Conservation (phyloP, 2,329 filamentous ascomycete species). For the Malbranchea cinnamomea region DNA sequence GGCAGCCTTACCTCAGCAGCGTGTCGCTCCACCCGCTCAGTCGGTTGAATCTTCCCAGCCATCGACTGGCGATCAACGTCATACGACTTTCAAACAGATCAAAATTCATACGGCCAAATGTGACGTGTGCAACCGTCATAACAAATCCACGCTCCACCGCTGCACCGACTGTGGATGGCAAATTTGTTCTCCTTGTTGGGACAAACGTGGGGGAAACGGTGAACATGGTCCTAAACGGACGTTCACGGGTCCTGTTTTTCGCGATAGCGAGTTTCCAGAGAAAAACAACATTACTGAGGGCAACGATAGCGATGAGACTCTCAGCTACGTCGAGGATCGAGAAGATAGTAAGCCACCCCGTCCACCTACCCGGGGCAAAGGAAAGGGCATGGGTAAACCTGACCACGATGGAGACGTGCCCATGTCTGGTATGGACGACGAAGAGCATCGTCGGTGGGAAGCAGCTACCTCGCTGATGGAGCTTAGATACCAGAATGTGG, state of each 20-base stretch:
- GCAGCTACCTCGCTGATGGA: too few relatives aligned
- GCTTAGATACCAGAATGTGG: too few relatives aligned
- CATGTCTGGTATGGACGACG: too few relatives aligned
- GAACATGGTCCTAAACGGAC: slow-evolving; percentile 9
- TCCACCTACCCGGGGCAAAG: neutral
- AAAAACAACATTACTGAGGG: neutral
- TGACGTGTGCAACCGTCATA: slow-evolving; percentile 22
- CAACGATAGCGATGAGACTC: neutral
- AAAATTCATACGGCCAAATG: slow-evolving; percentile 23
- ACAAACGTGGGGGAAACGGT: slow-evolving; percentile 9
- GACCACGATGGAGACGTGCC: neutral
- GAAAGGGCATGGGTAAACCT: neutral
- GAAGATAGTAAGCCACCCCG: neutral
- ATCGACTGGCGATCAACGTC: slow-evolving; percentile 6
- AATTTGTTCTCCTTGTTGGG: slow-evolving; percentile 20
- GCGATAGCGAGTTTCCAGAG: slow-evolving; percentile 1
- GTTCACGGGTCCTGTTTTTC: slow-evolving; percentile 9
- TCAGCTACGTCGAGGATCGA: neutral
- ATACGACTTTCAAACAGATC: slow-evolving; percentile 16
- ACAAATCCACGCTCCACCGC: slow-evolving; percentile 18
- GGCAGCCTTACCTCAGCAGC: too few relatives aligned
- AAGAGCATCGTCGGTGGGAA: too few relatives aligned
- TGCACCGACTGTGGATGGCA: slow-evolving; percentile 23
- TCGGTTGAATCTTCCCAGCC: too few relatives aligned
- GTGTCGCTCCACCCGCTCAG: too few relatives aligned